Conservation (phyloP, 345 rosid species). For the Geranium brycei region DNA sequence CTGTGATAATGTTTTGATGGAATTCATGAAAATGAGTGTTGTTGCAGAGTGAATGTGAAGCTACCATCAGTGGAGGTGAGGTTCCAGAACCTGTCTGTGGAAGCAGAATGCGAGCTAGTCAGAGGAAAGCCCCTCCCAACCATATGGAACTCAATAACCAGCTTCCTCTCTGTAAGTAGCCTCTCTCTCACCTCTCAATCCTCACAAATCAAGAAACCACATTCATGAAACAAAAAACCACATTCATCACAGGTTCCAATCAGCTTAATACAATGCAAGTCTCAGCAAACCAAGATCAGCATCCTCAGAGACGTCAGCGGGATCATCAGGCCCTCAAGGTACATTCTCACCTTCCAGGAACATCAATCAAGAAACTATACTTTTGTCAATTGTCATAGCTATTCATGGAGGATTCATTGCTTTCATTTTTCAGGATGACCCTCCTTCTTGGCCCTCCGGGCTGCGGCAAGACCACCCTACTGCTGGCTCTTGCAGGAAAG, state of each 20-base stretch:
- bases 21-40: too few species aligned
- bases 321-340: conserved; percentile 45
- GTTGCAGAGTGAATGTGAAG: conserved; percentile 22
- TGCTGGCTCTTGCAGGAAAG: conserved; percentile 36
- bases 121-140: conserved; percentile 9
- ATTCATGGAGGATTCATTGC: neutral
- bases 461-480: conserved; percentile 39
- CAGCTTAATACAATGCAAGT: conserved; percentile 8
- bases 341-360: too few species aligned
- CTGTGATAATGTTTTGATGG: too few species aligned
- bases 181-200: neutral
- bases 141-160: conserved; percentile 24
- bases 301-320: conserved; percentile 36
- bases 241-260: conserved; percentile 13
- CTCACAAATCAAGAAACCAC: too few species aligned
- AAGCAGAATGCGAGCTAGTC: conserved; percentile 24
- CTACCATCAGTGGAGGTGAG: conserved; percentile 29
- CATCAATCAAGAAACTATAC: too few species aligned
- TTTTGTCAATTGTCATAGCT: neutral
- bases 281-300: conserved; percentile 7
- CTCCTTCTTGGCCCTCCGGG: conserved; percentile 10
- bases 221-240: neutral
- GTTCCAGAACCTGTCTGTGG: conserved; percentile 18
- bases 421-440: conserved; percentile 22
- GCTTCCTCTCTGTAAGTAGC: conserved; percentile 18